Conservation (phyloP, 2,329 filamentous ascomycete genomes). For the Colletotrichum melonis region DNA sequence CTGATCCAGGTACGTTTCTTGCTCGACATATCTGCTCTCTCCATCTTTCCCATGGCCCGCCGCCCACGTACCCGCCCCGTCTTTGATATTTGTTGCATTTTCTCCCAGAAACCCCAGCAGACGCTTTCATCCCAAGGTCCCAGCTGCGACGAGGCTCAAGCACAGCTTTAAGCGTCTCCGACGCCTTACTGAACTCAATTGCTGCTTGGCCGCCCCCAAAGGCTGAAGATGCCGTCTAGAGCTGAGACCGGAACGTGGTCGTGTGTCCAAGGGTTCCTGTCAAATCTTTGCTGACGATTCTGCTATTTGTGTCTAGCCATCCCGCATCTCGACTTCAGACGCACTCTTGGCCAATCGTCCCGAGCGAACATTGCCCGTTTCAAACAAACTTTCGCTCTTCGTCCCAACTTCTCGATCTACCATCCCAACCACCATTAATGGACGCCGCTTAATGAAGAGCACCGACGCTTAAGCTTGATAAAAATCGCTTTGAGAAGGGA, state of each 20-base stretch:
- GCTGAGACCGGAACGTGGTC: slow-evolving; percentile 24
- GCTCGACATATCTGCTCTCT: background rate
- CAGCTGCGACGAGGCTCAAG: slow-evolving; percentile 27
- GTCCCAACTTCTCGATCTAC: slow-evolving; percentile 11
- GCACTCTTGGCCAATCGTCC: slow-evolving; percentile 18
- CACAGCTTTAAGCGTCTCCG: slow-evolving; percentile 15
- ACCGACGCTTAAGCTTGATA: slow-evolving; percentile 16
- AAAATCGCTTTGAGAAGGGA: slow-evolving; percentile 6
- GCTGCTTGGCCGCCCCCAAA: background rate
- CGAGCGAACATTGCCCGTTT: slow-evolving; percentile 5
- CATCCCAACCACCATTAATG: slow-evolving; percentile 27
- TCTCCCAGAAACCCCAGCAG: slow-evolving; percentile 4
- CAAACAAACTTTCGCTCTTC: slow-evolving; percentile 23
- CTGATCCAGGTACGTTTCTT: slow-evolving; percentile 31
- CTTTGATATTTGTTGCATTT: background rate
- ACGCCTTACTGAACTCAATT: slow-evolving; percentile 24
- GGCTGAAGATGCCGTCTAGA: background rate
- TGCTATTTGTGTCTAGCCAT: slow-evolving; percentile 21
- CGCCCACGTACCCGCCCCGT: background rate
- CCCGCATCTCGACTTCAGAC: slow-evolving; percentile 25
- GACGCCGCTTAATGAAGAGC: slow-evolving; percentile 30
- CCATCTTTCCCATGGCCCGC: background rate
- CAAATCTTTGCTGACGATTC: slow-evolving; percentile 21
- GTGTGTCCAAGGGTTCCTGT: slow-evolving; percentile 22
- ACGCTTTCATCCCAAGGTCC: slow-evolving; percentile 15